These are phyloP conservation scores for Lophium mytilinum DNA, from an alignment of 495 filamentous ascomycete genomes.

Conservation along the genomic window DNA sequence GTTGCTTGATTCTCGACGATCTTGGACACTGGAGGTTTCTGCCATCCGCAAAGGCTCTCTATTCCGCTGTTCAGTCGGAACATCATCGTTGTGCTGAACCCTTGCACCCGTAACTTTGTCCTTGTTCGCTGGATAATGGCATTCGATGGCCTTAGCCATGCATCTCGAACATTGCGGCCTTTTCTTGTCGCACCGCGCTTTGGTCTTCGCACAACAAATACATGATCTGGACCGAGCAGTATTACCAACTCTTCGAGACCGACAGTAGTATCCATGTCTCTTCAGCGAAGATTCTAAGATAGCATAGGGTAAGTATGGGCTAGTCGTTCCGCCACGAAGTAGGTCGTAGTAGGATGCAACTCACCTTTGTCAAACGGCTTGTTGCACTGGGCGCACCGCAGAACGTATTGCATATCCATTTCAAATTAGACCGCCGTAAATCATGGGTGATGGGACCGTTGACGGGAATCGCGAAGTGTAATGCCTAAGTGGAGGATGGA, in stretches of 20 bases:
- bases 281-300: slow-evolving; percentile 38
- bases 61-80: neutral
- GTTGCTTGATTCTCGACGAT: slow-evolving; percentile 1
- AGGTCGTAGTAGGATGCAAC: slow-evolving; percentile 11
- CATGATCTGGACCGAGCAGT: slow-evolving; percentile 34
- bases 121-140: slow-evolving; percentile 32
- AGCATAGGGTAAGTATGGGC: slow-evolving; percentile 14
- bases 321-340: slow-evolving; percentile 11
- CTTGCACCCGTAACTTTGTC: slow-evolving; percentile 6
- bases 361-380: slow-evolving; percentile 41
- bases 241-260: slow-evolving; percentile 33
- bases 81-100: too few species aligned
- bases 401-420: slow-evolving; percentile 30
- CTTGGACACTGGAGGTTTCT: slow-evolving; percentile 1
- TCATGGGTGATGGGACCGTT: too few species aligned
- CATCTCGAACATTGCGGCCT: slow-evolving; percentile 40
- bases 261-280: slow-evolving; percentile 44
- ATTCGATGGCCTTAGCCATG: slow-evolving; percentile 33
- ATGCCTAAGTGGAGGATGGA: too few species aligned
- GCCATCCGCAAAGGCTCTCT: neutral
- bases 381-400: slow-evolving; percentile 36
- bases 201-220: slow-evolving; percentile 35
- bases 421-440: slow-evolving; percentile 25
- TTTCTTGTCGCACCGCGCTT: slow-evolving; percentile 38
- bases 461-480: slow-evolving; percentile 16